phyloP scores from a whole-genome alignment of 2,329 filamentous ascomycete genomes.

The Monosporascus sp. region DNA sequence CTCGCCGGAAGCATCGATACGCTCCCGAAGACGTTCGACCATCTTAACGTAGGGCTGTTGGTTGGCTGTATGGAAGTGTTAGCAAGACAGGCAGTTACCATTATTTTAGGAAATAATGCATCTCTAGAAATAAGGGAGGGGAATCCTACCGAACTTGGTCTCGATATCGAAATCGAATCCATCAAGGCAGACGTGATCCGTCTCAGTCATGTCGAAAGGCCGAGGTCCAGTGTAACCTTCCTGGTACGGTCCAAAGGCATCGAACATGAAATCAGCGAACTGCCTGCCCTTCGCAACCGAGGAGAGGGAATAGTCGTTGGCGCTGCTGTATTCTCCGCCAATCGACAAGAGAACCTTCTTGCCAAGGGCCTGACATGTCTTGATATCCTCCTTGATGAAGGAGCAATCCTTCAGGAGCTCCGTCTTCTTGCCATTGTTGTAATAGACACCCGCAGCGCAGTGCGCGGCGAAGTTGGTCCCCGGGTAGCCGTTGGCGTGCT shows the following conservation, averaged over 20 bases:
- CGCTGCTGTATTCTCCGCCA: constrained; percentile 41
- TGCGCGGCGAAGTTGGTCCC: constrained; percentile 35
- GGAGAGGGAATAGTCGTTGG: constrained; percentile 31
- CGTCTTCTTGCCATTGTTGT: constrained; percentile 19
- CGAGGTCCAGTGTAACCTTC: constrained; percentile 11
- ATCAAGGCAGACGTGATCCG: constrained; percentile 10
- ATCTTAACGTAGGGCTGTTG: constrained; percentile 16
- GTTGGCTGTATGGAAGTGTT: constrained; percentile 7
- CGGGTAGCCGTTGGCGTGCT: constrained; percentile 30
- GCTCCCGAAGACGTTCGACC: constrained; percentile 19
- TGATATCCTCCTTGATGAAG: constrained; percentile 28
- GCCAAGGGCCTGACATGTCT: constrained; percentile 48
- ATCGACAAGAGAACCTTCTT: constrained; percentile 63
- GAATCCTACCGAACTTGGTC: constrained; percentile 16
- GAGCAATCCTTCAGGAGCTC: constrained; percentile 29
- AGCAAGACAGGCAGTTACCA: neutral
- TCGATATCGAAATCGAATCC: constrained; percentile 24
- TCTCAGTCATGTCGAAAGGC: constrained; percentile 14
- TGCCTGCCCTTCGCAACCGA: constrained; percentile 20
- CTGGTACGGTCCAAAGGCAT: constrained; percentile 31
- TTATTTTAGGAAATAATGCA: neutral
- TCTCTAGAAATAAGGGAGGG: neutral
- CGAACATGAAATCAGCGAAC: constrained; percentile 34
- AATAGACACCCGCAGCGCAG: constrained; percentile 29
- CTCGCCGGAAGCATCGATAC: constrained; percentile 10